A percentile compares a stretch with the other conserved stretches of the same genome.
Evolutionary conservation across 2,329 filamentous ascomycete species (phyloP).

Genomic region (Phaeosphaeriaceae sp.): DNA sequence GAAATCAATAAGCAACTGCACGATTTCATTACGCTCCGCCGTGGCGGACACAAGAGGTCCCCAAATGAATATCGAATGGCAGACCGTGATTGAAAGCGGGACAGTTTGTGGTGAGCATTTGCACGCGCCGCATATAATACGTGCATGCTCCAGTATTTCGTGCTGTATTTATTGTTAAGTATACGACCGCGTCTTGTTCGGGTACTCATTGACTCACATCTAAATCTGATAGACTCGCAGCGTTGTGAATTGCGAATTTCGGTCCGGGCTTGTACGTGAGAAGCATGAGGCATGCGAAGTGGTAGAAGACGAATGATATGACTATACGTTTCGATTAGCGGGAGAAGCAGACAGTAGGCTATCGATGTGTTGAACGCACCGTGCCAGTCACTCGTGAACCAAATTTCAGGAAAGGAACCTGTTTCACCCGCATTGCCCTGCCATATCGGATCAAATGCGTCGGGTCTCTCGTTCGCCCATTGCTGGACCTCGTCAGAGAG

Average conservation of each 20-base stretch:
- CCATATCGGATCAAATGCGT: constrained; percentile 40
- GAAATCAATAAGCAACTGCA: constrained; percentile 29
- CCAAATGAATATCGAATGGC: constrained; percentile 39
- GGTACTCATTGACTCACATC: constrained; percentile 23
- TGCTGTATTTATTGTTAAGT: constrained; percentile 16
- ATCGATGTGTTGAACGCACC: no score
- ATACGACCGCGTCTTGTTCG: neutral
- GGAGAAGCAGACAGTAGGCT: no score
- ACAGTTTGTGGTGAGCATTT: constrained; percentile 33
- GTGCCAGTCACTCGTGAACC: constrained; percentile 43
- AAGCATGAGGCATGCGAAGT: constrained; percentile 40
- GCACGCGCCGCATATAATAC: constrained; percentile 34
- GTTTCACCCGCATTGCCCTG: constrained; percentile 17
- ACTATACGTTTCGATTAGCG: no score
- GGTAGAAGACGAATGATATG: constrained; percentile 34
- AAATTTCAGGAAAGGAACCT: constrained; percentile 31
- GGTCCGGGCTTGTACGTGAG: constrained; percentile 39
- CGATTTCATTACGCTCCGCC: constrained; percentile 28
- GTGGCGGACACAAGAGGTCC: constrained; percentile 27
- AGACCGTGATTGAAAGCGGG: constrained; percentile 30
- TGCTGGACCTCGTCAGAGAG: constrained; percentile 30
- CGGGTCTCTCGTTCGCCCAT: constrained; percentile 33
- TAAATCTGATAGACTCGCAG: constrained; percentile 20
- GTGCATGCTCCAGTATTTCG: constrained; percentile 33
- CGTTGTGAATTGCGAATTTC: constrained; percentile 33